Base-by-base conservation (phyloP, 2,329 filamentous ascomycete species). In the Aspergillus nomiae region DNA sequence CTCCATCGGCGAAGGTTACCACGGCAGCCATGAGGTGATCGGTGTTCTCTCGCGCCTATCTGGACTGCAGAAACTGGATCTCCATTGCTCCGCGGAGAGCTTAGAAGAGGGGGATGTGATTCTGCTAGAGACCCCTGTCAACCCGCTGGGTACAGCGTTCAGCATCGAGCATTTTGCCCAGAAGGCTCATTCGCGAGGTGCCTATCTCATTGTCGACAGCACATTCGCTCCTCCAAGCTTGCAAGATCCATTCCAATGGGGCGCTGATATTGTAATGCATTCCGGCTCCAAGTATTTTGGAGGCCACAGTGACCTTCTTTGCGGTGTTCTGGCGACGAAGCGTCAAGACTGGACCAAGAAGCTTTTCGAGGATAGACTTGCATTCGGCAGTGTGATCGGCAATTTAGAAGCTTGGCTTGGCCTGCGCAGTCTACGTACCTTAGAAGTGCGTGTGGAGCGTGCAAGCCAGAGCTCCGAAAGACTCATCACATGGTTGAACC, bases 231-330 rank as follows among this genome's bases (percentile, higher is more conserved):
- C 95, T 46, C 95, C 95, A 36, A 92, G 92, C 32, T 82, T 99
- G 63, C 90, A 92, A 75, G 91, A 97, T 71, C 94, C 95, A 0
- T 95, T 98, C 71, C 74, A 77, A 32, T 90, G 86, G 76, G 94
- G 92, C 54, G 92, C 90, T 32, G 94, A 98, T 78, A 79, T 94
- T 1, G 87, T 97, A 38, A 91, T 98, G 92, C 95, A 99, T 79
- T 90, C 87, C 58, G 95, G 93, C 4, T 97, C 94, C 21, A 99
- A 98, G 83, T 99, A 98, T 79, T 87, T 99, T 69, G 95, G 95
- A 24, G 95, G 95, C 0, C 95, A 99, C 80, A 94, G 90, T 68
- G 95, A 99, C 79, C 85, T 98, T 85, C 86, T 98, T 7, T 96
- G 92, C 74, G 95, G 95, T 26, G 90, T 96, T 21, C 80, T 99